Conservation (phyloP, 345 rosid species). For the Brassica juncea region DNA sequence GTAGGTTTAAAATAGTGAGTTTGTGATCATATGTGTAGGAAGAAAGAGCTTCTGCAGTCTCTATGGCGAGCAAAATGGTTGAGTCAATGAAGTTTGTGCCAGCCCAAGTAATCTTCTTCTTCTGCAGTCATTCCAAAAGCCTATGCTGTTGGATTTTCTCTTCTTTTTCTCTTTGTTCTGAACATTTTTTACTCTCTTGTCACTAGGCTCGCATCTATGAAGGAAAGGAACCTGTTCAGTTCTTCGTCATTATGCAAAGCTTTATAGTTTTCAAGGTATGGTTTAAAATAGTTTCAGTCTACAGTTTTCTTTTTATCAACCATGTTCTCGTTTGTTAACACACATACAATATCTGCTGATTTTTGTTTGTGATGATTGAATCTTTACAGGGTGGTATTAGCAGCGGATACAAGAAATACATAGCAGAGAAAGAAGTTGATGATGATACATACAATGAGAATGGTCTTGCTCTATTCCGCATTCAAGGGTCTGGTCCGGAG, state of each 20-base stretch:
- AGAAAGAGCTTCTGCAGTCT: conserved; percentile 77
- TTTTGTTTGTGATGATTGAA: not conserved
- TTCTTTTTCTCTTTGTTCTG: not conserved
- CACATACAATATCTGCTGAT: not conserved
- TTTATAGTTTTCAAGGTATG: conserved; percentile 87
- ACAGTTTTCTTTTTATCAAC: conserved; percentile 1
- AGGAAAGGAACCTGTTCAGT: conserved; percentile 91
- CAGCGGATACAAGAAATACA: conserved; percentile 77
- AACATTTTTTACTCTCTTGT: conserved; percentile 34
- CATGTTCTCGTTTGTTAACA: not conserved
- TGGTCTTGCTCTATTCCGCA: conserved; percentile 80
- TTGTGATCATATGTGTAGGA: conserved; percentile 51
- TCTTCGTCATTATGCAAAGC: conserved; percentile 88
- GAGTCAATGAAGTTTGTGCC: conserved; percentile 87
- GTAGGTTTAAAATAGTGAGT: not conserved
- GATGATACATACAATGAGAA: conserved; percentile 79
- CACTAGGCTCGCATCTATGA: conserved; percentile 81
- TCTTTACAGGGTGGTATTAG: conserved; percentile 73
- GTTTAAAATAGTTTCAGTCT: conserved; percentile 9
- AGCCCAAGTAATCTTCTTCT: conserved; percentile 62
- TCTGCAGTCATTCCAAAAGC: conserved; percentile 14
- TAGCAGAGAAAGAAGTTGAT: conserved; percentile 72
- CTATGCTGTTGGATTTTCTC: not conserved
- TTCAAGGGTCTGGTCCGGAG: conserved; percentile 98
- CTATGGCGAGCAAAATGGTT: conserved; percentile 81